phyloP scores from a whole-genome alignment of 805 yeast species.

The Huiozyma sinensis region DNA sequence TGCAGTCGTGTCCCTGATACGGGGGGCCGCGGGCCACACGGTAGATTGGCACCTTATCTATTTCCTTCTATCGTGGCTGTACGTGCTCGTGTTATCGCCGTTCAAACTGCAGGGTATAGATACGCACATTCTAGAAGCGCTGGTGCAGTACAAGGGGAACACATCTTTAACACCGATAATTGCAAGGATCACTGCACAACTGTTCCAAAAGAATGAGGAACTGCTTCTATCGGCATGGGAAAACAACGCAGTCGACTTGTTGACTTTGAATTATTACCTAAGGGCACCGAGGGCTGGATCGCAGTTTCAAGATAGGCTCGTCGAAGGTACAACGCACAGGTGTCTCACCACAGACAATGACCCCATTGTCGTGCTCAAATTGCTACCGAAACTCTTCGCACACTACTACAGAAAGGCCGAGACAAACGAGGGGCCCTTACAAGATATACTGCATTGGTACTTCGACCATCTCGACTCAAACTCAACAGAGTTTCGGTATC shows the following conservation, averaged over 20 bases:
- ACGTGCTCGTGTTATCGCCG: conserved; percentile 62
- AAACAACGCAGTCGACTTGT: conserved; percentile 5
- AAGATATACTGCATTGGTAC: conserved; percentile 37
- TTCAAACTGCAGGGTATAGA: conserved; percentile 40
- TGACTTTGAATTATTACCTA: conserved; percentile 12
- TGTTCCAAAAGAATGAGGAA: conserved; percentile 21
- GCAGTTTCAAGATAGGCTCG: background rate
- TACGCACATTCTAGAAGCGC: conserved; percentile 30
- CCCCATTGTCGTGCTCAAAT: conserved; percentile 6
- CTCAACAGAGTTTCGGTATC: conserved; percentile 50
- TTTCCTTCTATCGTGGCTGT: conserved; percentile 58
- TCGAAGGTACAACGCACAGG: background rate
- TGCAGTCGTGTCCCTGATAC: conserved; percentile 23
- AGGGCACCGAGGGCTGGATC: conserved; percentile 1
- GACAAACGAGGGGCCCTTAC: conserved; percentile 3
- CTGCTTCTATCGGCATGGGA: conserved; percentile 4
- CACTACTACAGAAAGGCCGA: too few relatives aligned
- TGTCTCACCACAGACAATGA: background rate
- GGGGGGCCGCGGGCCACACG: background rate
- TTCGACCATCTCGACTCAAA: conserved; percentile 34
- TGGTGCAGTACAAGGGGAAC: conserved; percentile 29
- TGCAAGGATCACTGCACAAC: conserved; percentile 22
- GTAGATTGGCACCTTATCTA: conserved; percentile 37
- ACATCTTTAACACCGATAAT: conserved; percentile 33
- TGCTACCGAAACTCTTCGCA: conserved; percentile 19